phyloP scores from a whole-genome alignment of 2,329 filamentous ascomycete species.

The Aspergillus fumigatus region DNA sequence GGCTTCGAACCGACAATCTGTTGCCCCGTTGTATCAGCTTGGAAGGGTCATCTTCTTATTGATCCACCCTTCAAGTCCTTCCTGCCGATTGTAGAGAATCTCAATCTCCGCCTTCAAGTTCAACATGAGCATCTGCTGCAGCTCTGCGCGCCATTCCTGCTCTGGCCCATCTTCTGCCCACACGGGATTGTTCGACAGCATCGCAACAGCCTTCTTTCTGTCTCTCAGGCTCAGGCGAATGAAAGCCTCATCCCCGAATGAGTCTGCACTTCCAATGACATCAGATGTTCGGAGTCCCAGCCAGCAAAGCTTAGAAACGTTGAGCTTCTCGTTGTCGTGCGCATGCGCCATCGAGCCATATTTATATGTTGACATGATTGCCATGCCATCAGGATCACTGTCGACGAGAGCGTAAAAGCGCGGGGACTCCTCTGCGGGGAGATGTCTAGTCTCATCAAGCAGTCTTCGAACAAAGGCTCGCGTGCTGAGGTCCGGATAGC shows the following conservation, averaged over 20 bases:
- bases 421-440: constrained; percentile 21
- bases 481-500: constrained; percentile 59
- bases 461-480: constrained; percentile 50
- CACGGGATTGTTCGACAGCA: constrained; percentile 46
- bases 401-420: constrained; percentile 55
- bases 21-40: neutral
- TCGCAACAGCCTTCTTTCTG: constrained; percentile 49
- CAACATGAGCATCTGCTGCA: constrained; percentile 60
- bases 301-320: constrained; percentile 49
- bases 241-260: constrained; percentile 21
- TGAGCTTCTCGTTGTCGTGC: constrained; percentile 49
- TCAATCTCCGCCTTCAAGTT: constrained; percentile 62
- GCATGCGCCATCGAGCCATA: constrained; percentile 54
- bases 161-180: constrained; percentile 44
- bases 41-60: constrained; percentile 29
- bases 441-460: constrained; percentile 27
- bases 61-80: constrained; percentile 43
- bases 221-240: constrained; percentile 51
- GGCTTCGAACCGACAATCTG: neutral
- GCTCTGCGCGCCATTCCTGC: constrained; percentile 45
- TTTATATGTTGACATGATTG: constrained; percentile 60
- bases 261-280: constrained; percentile 26
- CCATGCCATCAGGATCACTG: constrained; percentile 59
- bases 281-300: constrained; percentile 52
- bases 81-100: constrained; percentile 43